Percentiles rank a stretch among this genome's conserved stretches.
These are phyloP conservation scores for Trichosporon coremiiforme DNA, from an alignment of 1,284 basidiomycete species.

Conservation along the genomic window DNA sequence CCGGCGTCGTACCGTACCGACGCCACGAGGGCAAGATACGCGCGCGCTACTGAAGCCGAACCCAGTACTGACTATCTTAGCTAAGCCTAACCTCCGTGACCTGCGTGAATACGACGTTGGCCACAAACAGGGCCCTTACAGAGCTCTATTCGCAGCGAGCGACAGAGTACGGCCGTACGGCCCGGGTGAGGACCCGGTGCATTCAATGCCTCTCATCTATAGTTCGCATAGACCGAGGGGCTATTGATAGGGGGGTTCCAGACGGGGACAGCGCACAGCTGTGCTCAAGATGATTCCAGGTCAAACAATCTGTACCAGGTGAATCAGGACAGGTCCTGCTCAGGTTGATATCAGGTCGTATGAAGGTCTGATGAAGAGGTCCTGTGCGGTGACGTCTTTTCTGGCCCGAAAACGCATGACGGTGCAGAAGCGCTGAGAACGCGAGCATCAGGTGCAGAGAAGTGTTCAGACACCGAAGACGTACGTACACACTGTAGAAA, in stretches of 20 bases:
- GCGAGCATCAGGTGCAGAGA: no score
- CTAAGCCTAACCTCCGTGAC: not conserved
- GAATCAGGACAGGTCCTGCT: not conserved
- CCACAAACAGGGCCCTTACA: not conserved
- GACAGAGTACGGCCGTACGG: not conserved
- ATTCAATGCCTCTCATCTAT: no score
- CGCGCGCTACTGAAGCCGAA: not conserved
- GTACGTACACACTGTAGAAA: not conserved
- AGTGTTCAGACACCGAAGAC: not conserved
- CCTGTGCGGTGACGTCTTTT: slow-evolving; percentile 4
- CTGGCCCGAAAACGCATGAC: slow-evolving; percentile 11
- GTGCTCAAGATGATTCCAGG: not conserved
- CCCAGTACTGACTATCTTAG: not conserved
- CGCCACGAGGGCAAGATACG: not conserved
- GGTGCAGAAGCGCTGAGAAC: not conserved
- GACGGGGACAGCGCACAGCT: not conserved
- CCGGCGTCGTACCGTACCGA: not conserved
- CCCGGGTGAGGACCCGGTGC: no score
- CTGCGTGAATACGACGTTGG: not conserved
- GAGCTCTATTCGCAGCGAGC: not conserved
- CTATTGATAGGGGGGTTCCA: no score
- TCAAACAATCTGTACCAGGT: not conserved
- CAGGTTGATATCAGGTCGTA: not conserved
- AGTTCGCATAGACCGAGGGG: no score
- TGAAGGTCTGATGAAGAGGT: no score